Conservation (phyloP, 129 eudicot species). For the Arctium lappa region DNA sequence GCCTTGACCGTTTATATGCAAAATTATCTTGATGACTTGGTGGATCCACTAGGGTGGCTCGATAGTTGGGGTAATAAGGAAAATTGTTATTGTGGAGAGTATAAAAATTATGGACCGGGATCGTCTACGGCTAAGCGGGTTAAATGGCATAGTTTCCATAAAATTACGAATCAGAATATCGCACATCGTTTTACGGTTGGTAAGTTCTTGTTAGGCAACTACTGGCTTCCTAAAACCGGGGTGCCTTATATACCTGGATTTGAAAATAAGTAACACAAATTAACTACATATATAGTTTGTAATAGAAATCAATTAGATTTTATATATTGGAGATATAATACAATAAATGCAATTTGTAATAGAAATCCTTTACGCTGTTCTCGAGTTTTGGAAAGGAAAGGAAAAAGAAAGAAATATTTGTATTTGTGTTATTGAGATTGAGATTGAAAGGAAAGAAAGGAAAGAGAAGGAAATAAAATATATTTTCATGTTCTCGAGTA, state of each 20-base stretch:
- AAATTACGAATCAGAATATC: not conserved
- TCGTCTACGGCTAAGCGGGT: not conserved
- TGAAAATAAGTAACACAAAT: not conserved
- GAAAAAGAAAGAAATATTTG: too few species aligned
- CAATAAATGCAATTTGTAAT: too few species aligned
- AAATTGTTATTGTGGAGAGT: not conserved
- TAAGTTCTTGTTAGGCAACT: not conserved
- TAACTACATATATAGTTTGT: not conserved
- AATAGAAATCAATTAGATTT: not conserved
- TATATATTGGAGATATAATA: not conserved
- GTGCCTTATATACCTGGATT: not conserved
- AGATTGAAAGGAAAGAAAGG: too few species aligned
- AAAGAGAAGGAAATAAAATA: too few species aligned
- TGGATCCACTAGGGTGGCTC: not conserved
- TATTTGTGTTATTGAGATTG: too few species aligned
- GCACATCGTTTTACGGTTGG: not conserved
- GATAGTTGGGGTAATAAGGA: not conserved
- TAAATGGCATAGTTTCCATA: not conserved
- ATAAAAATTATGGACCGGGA: not conserved
- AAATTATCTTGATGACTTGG: not conserved
- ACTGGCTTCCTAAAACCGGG: not conserved
- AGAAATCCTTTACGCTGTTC: too few species aligned
- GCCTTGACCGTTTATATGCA: not conserved
- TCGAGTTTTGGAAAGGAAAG: too few species aligned
- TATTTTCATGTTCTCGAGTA: too few species aligned